Conservation (phyloP, 140 eudicot genomes). For the Anethum foeniculum region DNA sequence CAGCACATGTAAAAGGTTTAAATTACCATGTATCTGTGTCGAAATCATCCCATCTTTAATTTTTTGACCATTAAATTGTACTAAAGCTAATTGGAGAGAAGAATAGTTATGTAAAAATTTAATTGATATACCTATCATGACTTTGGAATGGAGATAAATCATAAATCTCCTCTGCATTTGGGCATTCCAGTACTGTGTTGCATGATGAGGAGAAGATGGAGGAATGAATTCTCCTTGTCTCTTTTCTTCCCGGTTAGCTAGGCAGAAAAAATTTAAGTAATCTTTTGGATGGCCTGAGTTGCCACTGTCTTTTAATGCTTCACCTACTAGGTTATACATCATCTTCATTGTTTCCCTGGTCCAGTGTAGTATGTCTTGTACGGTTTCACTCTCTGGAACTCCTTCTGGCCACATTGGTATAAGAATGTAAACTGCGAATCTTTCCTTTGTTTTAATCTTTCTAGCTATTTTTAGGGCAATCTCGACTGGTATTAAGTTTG, state of each 20-base stretch:
- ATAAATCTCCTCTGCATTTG: conserved; percentile 76
- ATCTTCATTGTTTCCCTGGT: conserved; percentile 81
- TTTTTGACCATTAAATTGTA: neutral
- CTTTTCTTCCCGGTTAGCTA: conserved; percentile 74
- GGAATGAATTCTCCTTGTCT: conserved; percentile 68
- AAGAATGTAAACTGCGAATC: conserved; percentile 68
- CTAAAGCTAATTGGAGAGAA: neutral
- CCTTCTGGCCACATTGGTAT: conserved; percentile 99
- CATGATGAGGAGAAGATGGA: conserved; percentile 57
- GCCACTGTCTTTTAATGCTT: conserved; percentile 54
- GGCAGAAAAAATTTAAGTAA: conserved; percentile 85
- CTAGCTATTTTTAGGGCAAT: conserved; percentile 65
- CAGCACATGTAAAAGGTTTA: neutral
- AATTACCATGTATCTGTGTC: neutral
- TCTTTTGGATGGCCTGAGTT: conserved; percentile 66
- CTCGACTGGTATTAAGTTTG: conserved; percentile 78
- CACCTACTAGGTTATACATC: conserved; percentile 75
- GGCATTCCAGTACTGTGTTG: conserved; percentile 69
- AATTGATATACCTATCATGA: conserved; percentile 76
- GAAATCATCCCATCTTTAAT: neutral
- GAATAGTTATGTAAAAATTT: neutral
- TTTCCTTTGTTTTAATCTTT: conserved; percentile 64
- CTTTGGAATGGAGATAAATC: conserved; percentile 92
- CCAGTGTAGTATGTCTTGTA: conserved; percentile 84
- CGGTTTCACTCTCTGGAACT: conserved; percentile 70